A percentile compares a stretch with the other conserved stretches of the same genome.
These are phyloP conservation scores for Vitis riparia DNA, from an alignment of 164 flowering plant species.

Conservation along the genomic window DNA sequence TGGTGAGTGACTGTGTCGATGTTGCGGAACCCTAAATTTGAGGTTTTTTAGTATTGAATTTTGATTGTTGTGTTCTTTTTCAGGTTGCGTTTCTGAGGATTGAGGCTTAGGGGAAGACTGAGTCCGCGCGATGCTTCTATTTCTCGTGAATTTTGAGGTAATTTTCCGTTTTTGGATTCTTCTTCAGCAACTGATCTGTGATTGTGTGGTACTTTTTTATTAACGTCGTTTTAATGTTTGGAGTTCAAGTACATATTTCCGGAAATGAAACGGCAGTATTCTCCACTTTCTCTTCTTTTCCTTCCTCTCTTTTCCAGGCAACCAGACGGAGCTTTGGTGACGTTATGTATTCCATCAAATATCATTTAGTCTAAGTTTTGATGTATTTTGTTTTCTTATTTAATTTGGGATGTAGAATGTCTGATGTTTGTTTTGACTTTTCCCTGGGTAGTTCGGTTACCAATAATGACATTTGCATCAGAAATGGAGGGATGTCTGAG, in stretches of 20 bases:
- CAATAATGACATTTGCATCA: neutral
- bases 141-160: slow-evolving; percentile 28
- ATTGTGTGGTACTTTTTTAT: neutral
- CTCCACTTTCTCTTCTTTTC: neutral
- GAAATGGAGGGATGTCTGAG: neutral
- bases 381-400: neutral
- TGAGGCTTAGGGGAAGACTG: neutral
- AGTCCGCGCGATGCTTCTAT: neutral
- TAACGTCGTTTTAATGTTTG: neutral
- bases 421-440: neutral
- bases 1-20: slow-evolving; percentile 4
- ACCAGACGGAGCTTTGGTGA: neutral
- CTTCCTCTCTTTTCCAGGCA: neutral
- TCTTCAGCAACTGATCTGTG: neutral
- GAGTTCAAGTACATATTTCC: neutral
- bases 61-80: neutral
- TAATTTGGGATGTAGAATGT: neutral
- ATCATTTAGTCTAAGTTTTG: neutral
- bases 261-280: neutral
- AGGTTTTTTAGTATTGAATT: neutral
- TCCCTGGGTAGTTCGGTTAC: neutral
- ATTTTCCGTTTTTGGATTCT: neutral
- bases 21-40: slow-evolving; percentile 3
- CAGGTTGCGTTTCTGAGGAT: slow-evolving; percentile 8
- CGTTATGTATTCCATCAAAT: neutral